These are phyloP conservation scores for Linnemannia exigua DNA, from an alignment of 192 early-diverging fungal species.

Conservation along the genomic window DNA sequence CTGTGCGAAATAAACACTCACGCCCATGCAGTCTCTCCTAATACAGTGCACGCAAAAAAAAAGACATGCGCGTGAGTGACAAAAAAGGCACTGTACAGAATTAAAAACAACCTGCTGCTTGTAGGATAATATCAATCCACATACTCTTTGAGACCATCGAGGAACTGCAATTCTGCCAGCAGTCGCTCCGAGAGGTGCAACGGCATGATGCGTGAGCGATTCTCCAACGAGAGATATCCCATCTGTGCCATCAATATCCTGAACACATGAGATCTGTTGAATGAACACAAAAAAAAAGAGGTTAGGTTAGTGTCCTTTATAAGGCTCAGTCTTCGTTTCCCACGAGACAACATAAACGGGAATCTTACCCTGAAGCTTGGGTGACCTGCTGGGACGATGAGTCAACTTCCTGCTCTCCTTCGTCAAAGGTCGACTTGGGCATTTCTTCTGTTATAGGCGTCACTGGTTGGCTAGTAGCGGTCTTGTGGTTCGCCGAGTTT, in stretches of 20 bases:
- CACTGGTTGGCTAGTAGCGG: background rate
- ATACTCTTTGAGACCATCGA: constrained; percentile 80
- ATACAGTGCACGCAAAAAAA: background rate
- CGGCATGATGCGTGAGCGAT: constrained; percentile 71
- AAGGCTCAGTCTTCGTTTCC: background rate
- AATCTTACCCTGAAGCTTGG: constrained; percentile 13
- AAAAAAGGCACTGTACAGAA: background rate
- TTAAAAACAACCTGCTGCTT: background rate
- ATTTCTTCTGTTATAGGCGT: background rate
- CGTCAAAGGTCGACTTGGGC: constrained; percentile 29
- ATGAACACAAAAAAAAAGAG: background rate
- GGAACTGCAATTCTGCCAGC: constrained; percentile 70
- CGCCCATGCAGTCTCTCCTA: constrained; percentile 79
- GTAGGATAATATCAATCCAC: background rate
- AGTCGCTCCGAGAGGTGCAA: constrained; percentile 74
- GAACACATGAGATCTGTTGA: constrained; percentile 63
- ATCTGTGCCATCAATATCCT: constrained; percentile 75
- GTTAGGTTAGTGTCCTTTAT: background rate
- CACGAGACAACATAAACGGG: background rate
- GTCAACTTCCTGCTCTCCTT: constrained; percentile 17
- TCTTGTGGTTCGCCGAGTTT: background rate
- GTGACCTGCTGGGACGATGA: background rate
- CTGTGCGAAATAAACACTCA: constrained; percentile 74
- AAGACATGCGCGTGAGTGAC: background rate
- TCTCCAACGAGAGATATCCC: constrained; percentile 74